Evolutionary conservation across 805 yeast species (phyloP), one percentile per base, ranked within the genome.

Genomic region (Candida sakaeoensis): DNA sequence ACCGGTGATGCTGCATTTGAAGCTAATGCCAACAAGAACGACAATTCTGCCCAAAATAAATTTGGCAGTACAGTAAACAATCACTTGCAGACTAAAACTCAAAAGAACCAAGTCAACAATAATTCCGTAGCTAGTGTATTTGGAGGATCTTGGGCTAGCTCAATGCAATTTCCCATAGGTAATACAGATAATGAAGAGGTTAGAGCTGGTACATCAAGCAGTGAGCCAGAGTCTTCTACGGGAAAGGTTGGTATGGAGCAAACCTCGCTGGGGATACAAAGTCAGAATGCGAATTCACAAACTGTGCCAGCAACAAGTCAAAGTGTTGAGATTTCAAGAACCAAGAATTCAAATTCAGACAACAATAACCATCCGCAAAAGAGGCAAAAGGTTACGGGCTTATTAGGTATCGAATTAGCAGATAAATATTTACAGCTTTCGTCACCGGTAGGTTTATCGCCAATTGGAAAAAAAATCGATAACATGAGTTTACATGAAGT

Each of bases 361-460:
- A 13, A 21, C 9, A 21, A 17, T 13, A 16, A 15, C 18, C n/a
- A 79, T 24, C 41, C 41, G 12, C 38, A 26, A 23, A 43, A 43
- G 15, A 37, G 40, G 14, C 46, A 43, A 28, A 38, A 39, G 18
- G 29, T 39, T 14, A 39, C 42, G 16, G 48, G 48, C 6, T 32
- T 42, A 26, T 31, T 45, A 26, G 48, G 48, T 15, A 45, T 45
- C 25, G 44, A 42, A 27, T 45, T 45, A 25, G 30, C 29, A 27
- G 39, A 36, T 13, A 12, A 15, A n/a, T 17, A 17, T 18, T 21
- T 36, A 9, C 30, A 16, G 15, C 14, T 12, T 26, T n/a, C 18
- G 6, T 31, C 34, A 10, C 5, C 16, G 3, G 19, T 12, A 8
- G 39, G 18, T 9, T 19, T 36, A 21, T 36, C 39, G 15, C 39